Conservation (phyloP, 208 protist genomes). For the Trichomonas gallinae region DNA sequence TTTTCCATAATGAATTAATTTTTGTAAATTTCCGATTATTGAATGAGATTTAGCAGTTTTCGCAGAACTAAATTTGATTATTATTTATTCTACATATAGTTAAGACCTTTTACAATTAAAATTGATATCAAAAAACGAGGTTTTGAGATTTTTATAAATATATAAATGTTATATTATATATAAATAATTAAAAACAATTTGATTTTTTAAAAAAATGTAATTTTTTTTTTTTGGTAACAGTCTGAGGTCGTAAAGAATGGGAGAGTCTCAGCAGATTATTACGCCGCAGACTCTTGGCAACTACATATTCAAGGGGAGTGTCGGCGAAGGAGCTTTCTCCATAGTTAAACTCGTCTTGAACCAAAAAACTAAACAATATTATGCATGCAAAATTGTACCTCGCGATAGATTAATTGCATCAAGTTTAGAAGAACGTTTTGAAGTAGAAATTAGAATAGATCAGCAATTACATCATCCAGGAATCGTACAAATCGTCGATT, state of each 20-base stretch:
- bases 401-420: not conserved
- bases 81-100: too few species aligned
- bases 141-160: not conserved
- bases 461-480: not conserved
- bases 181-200: too few species aligned
- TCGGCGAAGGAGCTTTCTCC: not conserved
- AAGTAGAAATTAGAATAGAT: not conserved
- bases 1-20: too few species aligned
- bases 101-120: not conserved
- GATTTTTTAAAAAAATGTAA: too few species aligned
- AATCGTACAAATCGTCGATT: slow-evolving; percentile 11
- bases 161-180: too few species aligned
- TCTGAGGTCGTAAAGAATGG: not conserved
- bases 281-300: not conserved
- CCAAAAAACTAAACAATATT: not conserved
- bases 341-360: not conserved
- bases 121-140: not conserved
- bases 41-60: too few species aligned
- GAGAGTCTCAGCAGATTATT: not conserved
- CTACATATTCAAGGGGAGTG: not conserved
- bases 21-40: too few species aligned
- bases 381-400: not conserved
- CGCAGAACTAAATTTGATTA: not conserved
- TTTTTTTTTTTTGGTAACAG: not conserved
- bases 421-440: not conserved